Evolutionary conservation across 129 eudicot genomes (phyloP).

Genomic region (Pseudognaphalium luteoalbum): DNA sequence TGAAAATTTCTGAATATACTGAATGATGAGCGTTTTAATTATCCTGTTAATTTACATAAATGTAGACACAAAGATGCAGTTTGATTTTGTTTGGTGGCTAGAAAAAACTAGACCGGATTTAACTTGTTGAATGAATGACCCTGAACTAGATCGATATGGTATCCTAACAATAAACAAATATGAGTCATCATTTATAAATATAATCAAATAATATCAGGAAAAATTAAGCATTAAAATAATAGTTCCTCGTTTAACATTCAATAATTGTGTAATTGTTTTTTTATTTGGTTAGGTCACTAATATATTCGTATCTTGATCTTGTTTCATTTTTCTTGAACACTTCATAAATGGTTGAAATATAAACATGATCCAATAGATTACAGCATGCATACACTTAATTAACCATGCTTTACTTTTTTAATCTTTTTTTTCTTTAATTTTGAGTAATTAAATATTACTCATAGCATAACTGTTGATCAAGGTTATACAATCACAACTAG

Average conservation of each 20-base stretch:
- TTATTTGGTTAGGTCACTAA: slow-evolving; percentile 21
- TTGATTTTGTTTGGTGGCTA: too few relatives aligned
- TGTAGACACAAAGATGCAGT: too few relatives aligned
- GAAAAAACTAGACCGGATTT: background rate
- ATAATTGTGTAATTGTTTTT: slow-evolving; percentile 1
- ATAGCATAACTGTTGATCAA: too few relatives aligned
- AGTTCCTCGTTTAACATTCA: slow-evolving; percentile 26
- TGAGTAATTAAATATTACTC: too few relatives aligned
- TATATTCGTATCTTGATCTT: slow-evolving; percentile 26
- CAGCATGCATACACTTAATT: too few relatives aligned
- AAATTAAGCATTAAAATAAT: slow-evolving; percentile 9
- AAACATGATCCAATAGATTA: background rate
- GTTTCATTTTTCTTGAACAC: slow-evolving; percentile 1
- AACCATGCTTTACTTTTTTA: too few relatives aligned
- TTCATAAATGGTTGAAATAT: slow-evolving; percentile 13
- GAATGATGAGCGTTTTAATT: too few relatives aligned
- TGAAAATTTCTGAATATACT: too few relatives aligned
- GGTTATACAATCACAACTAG: too few relatives aligned
- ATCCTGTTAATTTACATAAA: too few relatives aligned
- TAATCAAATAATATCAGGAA: background rate
- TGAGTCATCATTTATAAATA: slow-evolving; percentile 17
- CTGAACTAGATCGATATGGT: background rate
- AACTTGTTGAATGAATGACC: background rate
- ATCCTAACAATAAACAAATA: background rate
- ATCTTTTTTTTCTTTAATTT: too few relatives aligned